phyloP scores from a whole-genome alignment of 345 rosid genomes.

The Populus simonii region DNA sequence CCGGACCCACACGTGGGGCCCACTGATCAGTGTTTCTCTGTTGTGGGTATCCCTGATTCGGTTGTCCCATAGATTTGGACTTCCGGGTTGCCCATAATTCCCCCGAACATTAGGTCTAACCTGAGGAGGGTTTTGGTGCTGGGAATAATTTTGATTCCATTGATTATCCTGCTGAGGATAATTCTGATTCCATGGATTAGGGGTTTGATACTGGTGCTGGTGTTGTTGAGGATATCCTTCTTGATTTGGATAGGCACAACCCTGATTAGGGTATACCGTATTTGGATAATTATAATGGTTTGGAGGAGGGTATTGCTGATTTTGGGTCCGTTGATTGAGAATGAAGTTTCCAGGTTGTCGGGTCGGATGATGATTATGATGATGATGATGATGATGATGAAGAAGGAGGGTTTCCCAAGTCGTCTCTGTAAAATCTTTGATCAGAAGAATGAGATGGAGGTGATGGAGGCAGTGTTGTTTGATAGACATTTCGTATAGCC shows the following conservation, averaged over 20 bases:
- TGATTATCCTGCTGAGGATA: constrained; percentile 15
- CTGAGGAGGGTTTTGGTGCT: constrained; percentile 18
- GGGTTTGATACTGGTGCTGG: not conserved
- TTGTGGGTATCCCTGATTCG: constrained; percentile 37
- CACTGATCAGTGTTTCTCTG: constrained; percentile 25
- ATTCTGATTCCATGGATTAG: constrained; percentile 3
- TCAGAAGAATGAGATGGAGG: no score
- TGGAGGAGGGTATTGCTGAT: not conserved
- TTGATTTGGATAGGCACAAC: constrained; percentile 16
- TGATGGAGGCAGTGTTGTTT: no score
- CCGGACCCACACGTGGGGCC: not conserved
- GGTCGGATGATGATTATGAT: not conserved
- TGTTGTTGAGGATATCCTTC: constrained; percentile 1
- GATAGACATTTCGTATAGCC: constrained; percentile 13
- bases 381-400: no score
- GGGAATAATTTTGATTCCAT: constrained; percentile 17
- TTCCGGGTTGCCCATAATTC: constrained; percentile 28
- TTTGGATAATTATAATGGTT: not conserved
- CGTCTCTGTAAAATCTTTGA: not conserved
- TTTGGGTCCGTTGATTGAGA: not conserved
- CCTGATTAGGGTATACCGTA: constrained; percentile 27
- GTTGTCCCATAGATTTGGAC: constrained; percentile 37
- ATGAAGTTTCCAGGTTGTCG: not conserved
- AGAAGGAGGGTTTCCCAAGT: no score
- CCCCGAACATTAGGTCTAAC: constrained; percentile 3